phyloP scores from a whole-genome alignment of 2,329 filamentous ascomycete species.

The Fusarium devonianum region DNA sequence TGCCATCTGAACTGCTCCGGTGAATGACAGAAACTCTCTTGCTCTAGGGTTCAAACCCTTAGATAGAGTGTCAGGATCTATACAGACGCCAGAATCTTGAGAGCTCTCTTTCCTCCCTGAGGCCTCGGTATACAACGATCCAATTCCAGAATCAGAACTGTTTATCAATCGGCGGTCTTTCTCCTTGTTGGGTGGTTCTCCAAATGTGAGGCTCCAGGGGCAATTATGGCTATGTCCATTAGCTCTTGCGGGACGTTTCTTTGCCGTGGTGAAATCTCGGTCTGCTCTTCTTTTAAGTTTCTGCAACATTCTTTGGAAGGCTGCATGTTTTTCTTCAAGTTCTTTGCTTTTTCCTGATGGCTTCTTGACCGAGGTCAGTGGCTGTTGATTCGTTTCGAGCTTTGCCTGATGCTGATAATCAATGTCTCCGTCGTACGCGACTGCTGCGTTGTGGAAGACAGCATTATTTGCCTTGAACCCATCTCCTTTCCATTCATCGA shows the following conservation, averaged over 20 bases:
- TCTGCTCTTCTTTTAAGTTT: constrained; percentile 34
- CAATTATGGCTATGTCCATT: background rate
- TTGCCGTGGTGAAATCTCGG: background rate
- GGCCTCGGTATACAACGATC: background rate
- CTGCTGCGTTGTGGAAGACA: constrained; percentile 29
- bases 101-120: constrained; percentile 17
- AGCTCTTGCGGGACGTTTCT: background rate
- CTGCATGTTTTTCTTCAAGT: constrained; percentile 26
- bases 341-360: constrained; percentile 4
- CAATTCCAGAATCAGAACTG: constrained; percentile 18
- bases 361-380: background rate
- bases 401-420: background rate
- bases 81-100: constrained; percentile 29
- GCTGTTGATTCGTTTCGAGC: background rate
- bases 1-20: background rate
- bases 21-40: constrained; percentile 46
- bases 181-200: background rate
- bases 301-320: constrained; percentile 41
- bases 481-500: background rate
- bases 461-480: constrained; percentile 18
- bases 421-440: constrained; percentile 16
- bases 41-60: constrained; percentile 44
- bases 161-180: background rate
- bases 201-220: constrained; percentile 3
- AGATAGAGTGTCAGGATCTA: constrained; percentile 11